A percentile compares a stretch with the other conserved stretches of the same genome.
phyloP scores from a whole-genome alignment of 1,284 basidiomycete species.

The Peniophora sp. region DNA sequence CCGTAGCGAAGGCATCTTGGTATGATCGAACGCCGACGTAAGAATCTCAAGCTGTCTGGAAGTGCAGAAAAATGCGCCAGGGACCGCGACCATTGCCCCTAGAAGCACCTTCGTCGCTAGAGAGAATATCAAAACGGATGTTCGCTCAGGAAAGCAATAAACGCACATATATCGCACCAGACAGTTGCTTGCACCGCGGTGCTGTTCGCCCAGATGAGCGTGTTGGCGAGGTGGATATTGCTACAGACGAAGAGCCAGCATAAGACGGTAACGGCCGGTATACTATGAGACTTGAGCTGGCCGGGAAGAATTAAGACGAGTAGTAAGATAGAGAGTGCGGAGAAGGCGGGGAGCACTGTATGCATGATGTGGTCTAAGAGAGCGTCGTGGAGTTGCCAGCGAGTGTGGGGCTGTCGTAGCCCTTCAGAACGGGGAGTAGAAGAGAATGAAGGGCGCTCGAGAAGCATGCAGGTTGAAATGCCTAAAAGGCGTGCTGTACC shows the following conservation, averaged over 20 bases:
- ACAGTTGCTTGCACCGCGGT: conserved; percentile 23
- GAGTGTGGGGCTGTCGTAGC: background rate
- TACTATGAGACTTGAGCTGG: conserved; percentile 35
- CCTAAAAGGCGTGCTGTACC: too few relatives aligned
- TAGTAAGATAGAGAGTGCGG: conserved; percentile 38
- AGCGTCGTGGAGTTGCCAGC: background rate
- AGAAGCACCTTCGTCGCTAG: conserved; percentile 35
- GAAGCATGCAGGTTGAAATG: too few relatives aligned
- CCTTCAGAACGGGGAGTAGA: too few relatives aligned
- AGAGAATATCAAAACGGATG: conserved; percentile 1
- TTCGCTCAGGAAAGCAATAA: background rate
- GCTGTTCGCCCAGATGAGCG: conserved; percentile 35
- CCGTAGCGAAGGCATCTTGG: conserved; percentile 20
- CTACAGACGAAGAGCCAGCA: conserved; percentile 37
- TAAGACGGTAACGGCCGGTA: conserved; percentile 38
- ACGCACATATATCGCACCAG: conserved; percentile 48
- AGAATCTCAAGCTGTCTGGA: conserved; percentile 19
- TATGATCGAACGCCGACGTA: conserved; percentile 19
- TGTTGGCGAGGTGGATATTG: conserved; percentile 34
- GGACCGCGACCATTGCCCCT: conserved; percentile 35
- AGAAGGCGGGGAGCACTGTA: conserved; percentile 35
- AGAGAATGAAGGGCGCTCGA: too few relatives aligned
- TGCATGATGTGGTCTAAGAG: conserved; percentile 28
- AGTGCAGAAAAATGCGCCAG: conserved; percentile 45
- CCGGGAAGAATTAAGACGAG: conserved; percentile 29